Base-by-base conservation (phyloP, 371 early-diverging fungal genomes). In the Agmasoma carcini region DNA sequence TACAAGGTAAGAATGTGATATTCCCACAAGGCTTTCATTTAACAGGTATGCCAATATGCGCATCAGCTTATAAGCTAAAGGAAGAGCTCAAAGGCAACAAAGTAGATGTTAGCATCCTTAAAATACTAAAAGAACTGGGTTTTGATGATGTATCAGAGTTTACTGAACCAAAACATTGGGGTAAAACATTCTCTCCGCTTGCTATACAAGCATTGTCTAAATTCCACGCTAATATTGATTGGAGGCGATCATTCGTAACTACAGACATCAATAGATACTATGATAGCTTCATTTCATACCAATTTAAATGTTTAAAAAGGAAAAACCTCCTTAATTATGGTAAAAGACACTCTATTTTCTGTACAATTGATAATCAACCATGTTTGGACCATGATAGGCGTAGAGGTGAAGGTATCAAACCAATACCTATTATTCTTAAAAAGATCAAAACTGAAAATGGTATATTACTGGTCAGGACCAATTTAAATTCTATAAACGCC, bases 41-140 rank as follows among this genome's bases (percentile, higher is more conserved):
- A 63, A 97, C 99, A 2, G 99, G 99, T 55, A 99, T 99, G 99
- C 99, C 99, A 36, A 99, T 99, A 77, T 75, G 82, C 83, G 91
- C 95, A 19, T 86, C 89, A 63, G 94, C 97, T 30, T 90, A 96
- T 75, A 95, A 94, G 79, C 78, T 98, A 57, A 78, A 79, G 47
- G 83, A 85, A 33, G 96, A 98, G 78, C 78, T 96, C 36, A 83
- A 81, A 63, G 77, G 70, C n/a, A 51, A 55, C 19, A 43, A 49
- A 19, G 64, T 58, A 9, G 68, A 65, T 49, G 84, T 83, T 65
- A 88, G 87, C 66, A 90, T 92, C 69, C 89, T 85, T 78, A 84
- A 91, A 71, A 93, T 96, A 65, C 84, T 98, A 87, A 77, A 80
- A 63, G 78, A 80, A 43, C 81, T 89, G 68, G 96, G 93, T 34